Evolutionary conservation across 2,329 filamentous ascomycete genomes (phyloP), one percentile per base, ranked within the genome.

Genomic region (Cladorrhinum sp.): DNA sequence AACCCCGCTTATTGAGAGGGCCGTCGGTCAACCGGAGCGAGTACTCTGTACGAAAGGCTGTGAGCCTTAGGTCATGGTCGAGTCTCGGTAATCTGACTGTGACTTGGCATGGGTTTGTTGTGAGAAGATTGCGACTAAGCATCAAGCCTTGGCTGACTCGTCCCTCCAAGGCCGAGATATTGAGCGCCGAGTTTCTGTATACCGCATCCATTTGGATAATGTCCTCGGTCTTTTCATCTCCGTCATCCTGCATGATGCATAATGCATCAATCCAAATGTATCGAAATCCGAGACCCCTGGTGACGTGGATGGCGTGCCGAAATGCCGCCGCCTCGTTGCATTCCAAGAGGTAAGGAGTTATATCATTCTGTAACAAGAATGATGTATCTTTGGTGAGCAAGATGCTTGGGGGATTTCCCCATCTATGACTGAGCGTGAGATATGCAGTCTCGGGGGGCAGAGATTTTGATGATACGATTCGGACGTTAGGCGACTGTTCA

Each of bases 251-350:
- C 26, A 57, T 57, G 23, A 61, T 62, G 51, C 60, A 62, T 8
- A 58, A 18, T 9, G 60, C 60, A 50, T 62, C 60, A 12, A 62
- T 56, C 60, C 60, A 62, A 1, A 62, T 21, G 28, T 59, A 62
- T 16, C 46, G 21, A 14, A 56, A 62, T 10, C 60, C 60, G 3
- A 59, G 46, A 10, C 55, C 36, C 16, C 54, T 28, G 24, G 54
- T 57, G 20, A 55, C 53, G 12, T 55, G 53, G 8, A 55, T 55
- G 12, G 53, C 53, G 18, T 57, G 54, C 6, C 54, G 54, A 28
- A 57, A 57, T 14, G 30, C 54, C 2, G 54, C 54, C 14, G 54
- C 39, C 4, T 57, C 54, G 16, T 30, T 14, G n/a, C 39, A 30
- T 1, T 12, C 16, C 16, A 49, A 21, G 8, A 57, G 23, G 20